Base-by-base conservation (phyloP, 1,139 yeast genomes). In the Petasospora fabianii region DNA sequence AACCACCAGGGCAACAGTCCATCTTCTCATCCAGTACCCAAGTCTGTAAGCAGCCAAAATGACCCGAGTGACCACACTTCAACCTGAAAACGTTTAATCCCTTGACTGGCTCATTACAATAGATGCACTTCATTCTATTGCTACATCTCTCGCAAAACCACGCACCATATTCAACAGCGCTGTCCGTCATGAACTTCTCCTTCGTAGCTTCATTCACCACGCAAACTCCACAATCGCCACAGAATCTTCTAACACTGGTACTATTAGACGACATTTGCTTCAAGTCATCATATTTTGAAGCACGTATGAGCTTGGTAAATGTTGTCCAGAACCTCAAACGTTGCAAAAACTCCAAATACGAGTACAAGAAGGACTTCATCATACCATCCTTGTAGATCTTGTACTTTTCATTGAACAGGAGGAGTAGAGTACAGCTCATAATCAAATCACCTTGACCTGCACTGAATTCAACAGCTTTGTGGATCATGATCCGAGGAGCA, bases 1-100 rank as follows among this genome's bases (percentile, higher is more conserved):
- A 84, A 0, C 95, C 95, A 7, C 81, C 81, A 2, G 97, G 97
- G 56, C 97, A 90, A 41, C 78, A 86, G 3, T 62, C 54, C 67
- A 82, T 80, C 19, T 66, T 71, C 21, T 75, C 83, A 2, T 69
- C 77, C 26, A 81, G 62, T 55, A 85, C 80, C 97, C 97, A 90
- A 35, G 75, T 73, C 44, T 71, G 69, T 54, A 88, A 68, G 64
- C 98, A 92, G 4, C 78, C 79, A 54, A 78, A 79, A 60, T 92
- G 98, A 1, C 95, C 90, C 40, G 80, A 71, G 60, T 92, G 97
- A 0, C 97, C 97, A 65, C 97, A 92, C 33, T 68, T 73, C 38
- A 85, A 62, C 17, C 80, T 65, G n/a, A 77, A 77, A 18, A 84
- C 75, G 10, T 81, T 73, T 39, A 84, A 66, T 0, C 95, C 95